A percentile compares a stretch with the other conserved stretches of the same genome.
phyloP scores from a whole-genome alignment of 345 rosid genomes.

The Salix exigua region DNA sequence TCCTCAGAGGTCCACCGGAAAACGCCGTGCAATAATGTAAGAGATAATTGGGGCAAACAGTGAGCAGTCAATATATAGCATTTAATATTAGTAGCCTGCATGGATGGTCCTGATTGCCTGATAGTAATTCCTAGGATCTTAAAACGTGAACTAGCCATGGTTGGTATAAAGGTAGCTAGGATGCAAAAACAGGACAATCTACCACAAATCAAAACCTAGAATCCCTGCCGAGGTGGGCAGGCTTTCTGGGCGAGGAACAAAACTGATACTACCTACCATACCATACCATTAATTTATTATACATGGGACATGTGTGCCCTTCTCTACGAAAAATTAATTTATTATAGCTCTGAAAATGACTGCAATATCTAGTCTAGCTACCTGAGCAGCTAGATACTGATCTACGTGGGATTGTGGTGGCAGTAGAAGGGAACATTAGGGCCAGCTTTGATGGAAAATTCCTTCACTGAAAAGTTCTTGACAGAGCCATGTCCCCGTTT shows the following conservation, averaged over 20 bases:
- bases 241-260: neutral
- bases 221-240: neutral
- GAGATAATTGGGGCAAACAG: neutral
- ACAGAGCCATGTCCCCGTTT: neutral
- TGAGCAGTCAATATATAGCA: too few relatives aligned
- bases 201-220: neutral
- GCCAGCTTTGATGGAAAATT: neutral
- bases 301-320: neutral
- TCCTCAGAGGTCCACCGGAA: neutral
- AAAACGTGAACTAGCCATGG: too few relatives aligned
- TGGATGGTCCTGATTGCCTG: too few relatives aligned
- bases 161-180: neutral
- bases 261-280: neutral
- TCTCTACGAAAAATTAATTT: neutral
- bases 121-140: neutral
- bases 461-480: conserved; percentile 1
- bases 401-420: neutral
- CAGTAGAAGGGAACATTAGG: neutral
- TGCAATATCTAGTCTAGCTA: neutral
- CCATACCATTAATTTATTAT: neutral
- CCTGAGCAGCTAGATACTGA: neutral
- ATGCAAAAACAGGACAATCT: neutral
- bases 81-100: too few relatives aligned
- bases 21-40: neutral
- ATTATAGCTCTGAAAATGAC: neutral